A percentile compares a stretch with the other conserved stretches of the same genome.
These are phyloP conservation scores for Talaromyces liani DNA, from an alignment of 495 filamentous ascomycete species.

Conservation along the genomic window DNA sequence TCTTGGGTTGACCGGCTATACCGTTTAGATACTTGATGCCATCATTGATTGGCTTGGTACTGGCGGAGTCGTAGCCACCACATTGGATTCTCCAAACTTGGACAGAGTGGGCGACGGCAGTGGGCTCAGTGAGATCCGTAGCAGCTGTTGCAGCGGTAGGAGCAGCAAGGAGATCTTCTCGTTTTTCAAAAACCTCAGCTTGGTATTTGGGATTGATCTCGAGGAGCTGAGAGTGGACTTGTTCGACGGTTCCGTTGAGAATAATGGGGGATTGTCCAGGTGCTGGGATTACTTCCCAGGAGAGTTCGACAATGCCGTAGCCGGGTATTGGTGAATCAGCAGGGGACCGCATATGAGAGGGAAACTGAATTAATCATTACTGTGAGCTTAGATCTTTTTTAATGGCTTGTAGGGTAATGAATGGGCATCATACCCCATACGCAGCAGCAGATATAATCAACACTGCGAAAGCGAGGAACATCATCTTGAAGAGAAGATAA, in stretches of 20 bases:
- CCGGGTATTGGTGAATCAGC: neutral
- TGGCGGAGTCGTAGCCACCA: neutral
- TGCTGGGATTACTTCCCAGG: neutral
- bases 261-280: neutral
- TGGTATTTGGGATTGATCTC: neutral
- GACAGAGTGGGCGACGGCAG: neutral
- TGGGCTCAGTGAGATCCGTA: neutral
- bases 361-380: neutral
- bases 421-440: neutral
- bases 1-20: neutral
- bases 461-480: neutral
- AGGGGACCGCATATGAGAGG: neutral
- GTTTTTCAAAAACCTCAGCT: neutral
- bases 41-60: neutral
- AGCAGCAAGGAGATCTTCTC: neutral
- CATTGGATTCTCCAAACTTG: neutral
- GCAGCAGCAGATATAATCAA: neutral
- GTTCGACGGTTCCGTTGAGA: neutral
- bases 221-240: neutral
- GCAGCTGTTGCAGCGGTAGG: neutral
- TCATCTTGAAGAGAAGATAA: neutral
- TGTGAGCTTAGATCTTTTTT: neutral
- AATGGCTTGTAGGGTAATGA: neutral
- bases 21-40: neutral
- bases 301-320: neutral